These are phyloP conservation scores for Actinomortierella ambigua DNA, from an alignment of 371 early-diverging fungal genomes.

Conservation along the genomic window DNA sequence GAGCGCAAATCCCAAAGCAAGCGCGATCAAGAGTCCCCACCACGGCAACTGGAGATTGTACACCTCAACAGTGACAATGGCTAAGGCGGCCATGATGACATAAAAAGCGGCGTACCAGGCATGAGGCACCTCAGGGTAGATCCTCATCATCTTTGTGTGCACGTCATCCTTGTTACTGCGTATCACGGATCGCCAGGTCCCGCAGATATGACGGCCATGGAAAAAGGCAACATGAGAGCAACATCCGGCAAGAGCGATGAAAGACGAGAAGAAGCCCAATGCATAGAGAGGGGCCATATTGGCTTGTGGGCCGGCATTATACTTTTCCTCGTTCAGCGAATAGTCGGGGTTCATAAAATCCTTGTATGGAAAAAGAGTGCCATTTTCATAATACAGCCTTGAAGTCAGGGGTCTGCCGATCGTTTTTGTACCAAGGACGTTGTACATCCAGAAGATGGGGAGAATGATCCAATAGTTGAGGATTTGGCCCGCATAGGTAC, in stretches of 20 bases:
- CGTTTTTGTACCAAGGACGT: slow-evolving; percentile 63
- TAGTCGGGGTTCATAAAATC: slow-evolving; percentile 54
- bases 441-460: slow-evolving; percentile 66
- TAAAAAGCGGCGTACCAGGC: slow-evolving; percentile 76
- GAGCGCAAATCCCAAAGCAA: slow-evolving; percentile 62
- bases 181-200: slow-evolving; percentile 20
- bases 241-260: slow-evolving; percentile 65
- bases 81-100: slow-evolving; percentile 57
- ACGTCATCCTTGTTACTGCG: slow-evolving; percentile 60
- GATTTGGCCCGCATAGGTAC: slow-evolving; percentile 51
- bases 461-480: slow-evolving; percentile 74
- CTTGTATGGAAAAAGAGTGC: slow-evolving; percentile 53
- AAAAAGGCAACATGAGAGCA: slow-evolving; percentile 66
- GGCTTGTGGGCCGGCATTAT: slow-evolving; percentile 64
- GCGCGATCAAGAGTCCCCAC: slow-evolving; percentile 75
- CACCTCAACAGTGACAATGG: slow-evolving; percentile 61
- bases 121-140: slow-evolving; percentile 66
- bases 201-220: slow-evolving; percentile 50
- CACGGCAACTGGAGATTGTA: slow-evolving; percentile 62
- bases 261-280: slow-evolving; percentile 64
- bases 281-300: slow-evolving; percentile 78
- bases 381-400: slow-evolving; percentile 52
- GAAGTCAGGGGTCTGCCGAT: slow-evolving; percentile 57
- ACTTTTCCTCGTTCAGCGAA: slow-evolving; percentile 56
- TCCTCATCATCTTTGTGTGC: slow-evolving; percentile 73